Conservation (phyloP, 2,329 filamentous ascomycete genomes). For the Penicillium sp. region DNA sequence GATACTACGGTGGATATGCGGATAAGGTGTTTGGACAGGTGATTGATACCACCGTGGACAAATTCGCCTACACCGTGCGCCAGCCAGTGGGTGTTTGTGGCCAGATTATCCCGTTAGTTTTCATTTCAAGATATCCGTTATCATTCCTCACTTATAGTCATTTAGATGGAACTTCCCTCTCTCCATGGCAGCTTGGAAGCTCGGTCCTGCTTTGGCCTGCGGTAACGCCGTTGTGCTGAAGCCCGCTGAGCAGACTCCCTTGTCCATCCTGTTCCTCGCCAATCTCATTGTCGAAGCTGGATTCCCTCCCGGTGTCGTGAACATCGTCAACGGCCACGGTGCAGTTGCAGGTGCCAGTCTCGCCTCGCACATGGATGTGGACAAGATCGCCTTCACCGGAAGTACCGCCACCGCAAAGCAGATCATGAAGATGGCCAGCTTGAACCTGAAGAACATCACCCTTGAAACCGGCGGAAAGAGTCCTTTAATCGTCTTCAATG, state of each 20-base stretch:
- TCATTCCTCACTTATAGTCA: not conserved
- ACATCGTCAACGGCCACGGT: constrained; percentile 36
- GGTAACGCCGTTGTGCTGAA: constrained; percentile 38
- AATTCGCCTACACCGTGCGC: constrained; percentile 74
- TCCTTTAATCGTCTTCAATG: constrained; percentile 63
- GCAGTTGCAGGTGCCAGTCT: constrained; percentile 32
- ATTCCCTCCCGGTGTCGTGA: constrained; percentile 36
- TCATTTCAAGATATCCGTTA: constrained; percentile 33
- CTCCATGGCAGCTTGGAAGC: constrained; percentile 63
- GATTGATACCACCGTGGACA: constrained; percentile 69
- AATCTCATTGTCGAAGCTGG: constrained; percentile 35
- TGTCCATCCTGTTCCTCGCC: constrained; percentile 35
- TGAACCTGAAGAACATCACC: constrained; percentile 38
- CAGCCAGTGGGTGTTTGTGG: constrained; percentile 77
- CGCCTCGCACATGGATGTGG: constrained; percentile 33
- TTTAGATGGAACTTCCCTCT: constrained; percentile 47
- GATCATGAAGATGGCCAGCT: constrained; percentile 39
- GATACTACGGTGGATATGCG: constrained; percentile 71
- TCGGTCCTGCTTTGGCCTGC: constrained; percentile 36
- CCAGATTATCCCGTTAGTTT: constrained; percentile 80
- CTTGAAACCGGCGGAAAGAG: constrained; percentile 62
- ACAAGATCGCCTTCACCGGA: constrained; percentile 38
- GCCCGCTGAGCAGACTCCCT: constrained; percentile 36
- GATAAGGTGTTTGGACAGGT: constrained; percentile 87
- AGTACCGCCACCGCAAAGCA: constrained; percentile 35